A percentile compares a stretch with the other conserved stretches of the same genome.
These are phyloP conservation scores for Aspergillus bertholletiae DNA, from an alignment of 495 filamentous ascomycete species.

Conservation along the genomic window DNA sequence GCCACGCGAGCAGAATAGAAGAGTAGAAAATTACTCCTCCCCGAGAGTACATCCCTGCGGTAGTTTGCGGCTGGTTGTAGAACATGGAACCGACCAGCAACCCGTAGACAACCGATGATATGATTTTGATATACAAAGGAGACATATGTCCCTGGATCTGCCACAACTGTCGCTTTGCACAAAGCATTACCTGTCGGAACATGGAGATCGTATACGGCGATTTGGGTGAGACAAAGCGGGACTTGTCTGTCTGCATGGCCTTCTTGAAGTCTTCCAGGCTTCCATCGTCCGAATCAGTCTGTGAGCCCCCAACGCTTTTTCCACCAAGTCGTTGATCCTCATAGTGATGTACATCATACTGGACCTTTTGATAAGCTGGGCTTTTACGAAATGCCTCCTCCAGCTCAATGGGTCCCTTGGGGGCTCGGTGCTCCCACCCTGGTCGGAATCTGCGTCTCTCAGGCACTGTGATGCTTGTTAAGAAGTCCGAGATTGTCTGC, in stretches of 20 bases:
- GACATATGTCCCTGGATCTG: conserved; percentile 68
- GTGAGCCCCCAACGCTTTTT: conserved; percentile 26
- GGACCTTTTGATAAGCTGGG: conserved; percentile 47
- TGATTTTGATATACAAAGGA: conserved; percentile 73
- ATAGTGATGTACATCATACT: conserved; percentile 55
- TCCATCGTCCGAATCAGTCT: conserved; percentile 39
- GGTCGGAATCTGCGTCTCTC: conserved; percentile 60
- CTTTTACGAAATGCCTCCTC: conserved; percentile 57
- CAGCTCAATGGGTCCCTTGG: conserved; percentile 62
- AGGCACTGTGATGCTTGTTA: conserved; percentile 74
- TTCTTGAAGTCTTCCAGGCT: conserved; percentile 44
- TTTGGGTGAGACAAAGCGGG: conserved; percentile 66
- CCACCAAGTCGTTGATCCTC: conserved; percentile 48
- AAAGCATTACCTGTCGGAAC: conserved; percentile 63
- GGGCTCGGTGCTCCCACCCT: conserved; percentile 59
- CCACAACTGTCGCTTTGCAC: conserved; percentile 73
- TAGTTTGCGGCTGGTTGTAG: conserved; percentile 60
- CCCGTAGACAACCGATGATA: conserved; percentile 67
- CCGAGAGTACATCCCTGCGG: conserved; percentile 64
- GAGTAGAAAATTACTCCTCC: conserved; percentile 71
- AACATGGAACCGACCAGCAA: conserved; percentile 74
- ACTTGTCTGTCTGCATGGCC: conserved; percentile 58
- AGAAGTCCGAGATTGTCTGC: conserved; percentile 69
- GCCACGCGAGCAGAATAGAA: conserved; percentile 71
- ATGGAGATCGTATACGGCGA: conserved; percentile 72